Evolutionary conservation across 345 rosid genomes (phyloP).

Genomic region (Angophora floribunda): DNA sequence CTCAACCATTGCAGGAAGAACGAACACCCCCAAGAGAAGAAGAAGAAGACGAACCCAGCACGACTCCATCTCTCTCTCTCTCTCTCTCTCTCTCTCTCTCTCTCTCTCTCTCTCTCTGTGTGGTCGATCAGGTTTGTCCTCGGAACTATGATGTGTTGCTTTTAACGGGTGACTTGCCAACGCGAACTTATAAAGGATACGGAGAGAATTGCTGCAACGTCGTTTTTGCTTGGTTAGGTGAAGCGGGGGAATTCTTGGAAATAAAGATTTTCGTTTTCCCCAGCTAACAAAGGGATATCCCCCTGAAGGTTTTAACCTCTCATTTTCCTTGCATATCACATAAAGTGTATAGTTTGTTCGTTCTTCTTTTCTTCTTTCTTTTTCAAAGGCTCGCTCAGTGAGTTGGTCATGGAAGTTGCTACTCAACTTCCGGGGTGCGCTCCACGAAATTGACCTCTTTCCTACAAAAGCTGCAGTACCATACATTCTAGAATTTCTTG

Average conservation of each 20-base stretch:
- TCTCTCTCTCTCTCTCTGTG: background rate
- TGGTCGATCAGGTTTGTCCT: background rate
- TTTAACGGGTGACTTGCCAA: background rate
- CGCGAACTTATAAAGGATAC: slow-evolving; percentile 2
- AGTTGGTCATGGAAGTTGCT: background rate
- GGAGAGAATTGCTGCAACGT: slow-evolving; percentile 8
- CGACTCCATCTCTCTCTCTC: background rate
- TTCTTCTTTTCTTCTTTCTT: background rate
- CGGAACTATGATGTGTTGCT: background rate
- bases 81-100: background rate
- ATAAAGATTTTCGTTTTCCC: background rate
- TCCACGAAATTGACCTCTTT: background rate
- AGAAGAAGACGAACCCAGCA: slow-evolving; percentile 2
- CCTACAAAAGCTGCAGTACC: background rate
- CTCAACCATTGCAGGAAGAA: slow-evolving; percentile 17
- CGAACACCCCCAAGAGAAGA: slow-evolving; percentile 5
- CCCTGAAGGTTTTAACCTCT: background rate
- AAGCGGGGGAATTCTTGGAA: background rate
- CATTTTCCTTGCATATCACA: slow-evolving; percentile 11
- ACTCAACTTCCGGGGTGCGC: background rate
- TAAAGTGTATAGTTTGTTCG: background rate
- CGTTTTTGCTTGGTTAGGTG: slow-evolving; percentile 20
- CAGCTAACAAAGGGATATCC: background rate
- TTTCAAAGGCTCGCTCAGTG: background rate
- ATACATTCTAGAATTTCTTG: background rate